Percentiles rank a stretch among this genome's conserved stretches.
These are phyloP conservation scores for Yarrowia alimentaria DNA, from an alignment of 805 yeast genomes.

Conservation along the genomic window DNA sequence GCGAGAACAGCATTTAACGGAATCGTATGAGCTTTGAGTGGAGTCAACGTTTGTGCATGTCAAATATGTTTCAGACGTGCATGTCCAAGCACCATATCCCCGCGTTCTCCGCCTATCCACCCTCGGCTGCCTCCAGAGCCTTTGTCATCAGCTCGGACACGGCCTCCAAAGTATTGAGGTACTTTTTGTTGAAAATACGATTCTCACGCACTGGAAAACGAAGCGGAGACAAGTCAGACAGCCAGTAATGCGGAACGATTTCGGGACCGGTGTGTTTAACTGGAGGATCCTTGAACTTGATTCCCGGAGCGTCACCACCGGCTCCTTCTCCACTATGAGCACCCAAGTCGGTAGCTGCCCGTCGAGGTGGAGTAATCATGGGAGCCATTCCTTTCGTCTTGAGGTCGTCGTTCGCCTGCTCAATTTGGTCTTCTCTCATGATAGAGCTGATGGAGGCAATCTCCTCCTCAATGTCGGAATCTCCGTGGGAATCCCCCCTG, in stretches of 20 bases:
- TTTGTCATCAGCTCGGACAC: slow-evolving; percentile 4
- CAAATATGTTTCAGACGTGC: no score
- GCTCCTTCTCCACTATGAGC: neutral
- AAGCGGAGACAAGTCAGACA: slow-evolving; percentile 64
- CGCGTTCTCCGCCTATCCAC: neutral
- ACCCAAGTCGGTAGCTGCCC: neutral
- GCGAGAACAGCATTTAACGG: no score
- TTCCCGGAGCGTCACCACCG: slow-evolving; percentile 37
- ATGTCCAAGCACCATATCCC: no score
- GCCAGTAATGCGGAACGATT: slow-evolving; percentile 47
- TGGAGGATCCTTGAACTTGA: slow-evolving; percentile 55
- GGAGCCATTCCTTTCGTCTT: neutral
- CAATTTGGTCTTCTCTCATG: neutral
- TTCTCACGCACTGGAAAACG: slow-evolving; percentile 69
- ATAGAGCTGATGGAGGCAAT: slow-evolving; percentile 1
- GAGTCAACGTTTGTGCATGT: no score
- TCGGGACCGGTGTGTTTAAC: slow-evolving; percentile 33
- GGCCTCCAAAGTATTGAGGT: slow-evolving; percentile 32
- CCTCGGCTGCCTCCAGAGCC: neutral
- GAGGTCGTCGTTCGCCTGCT: neutral
- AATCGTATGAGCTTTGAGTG: no score
- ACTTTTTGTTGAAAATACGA: slow-evolving; percentile 47
- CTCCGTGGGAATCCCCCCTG: neutral
- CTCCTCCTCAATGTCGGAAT: slow-evolving; percentile 6
- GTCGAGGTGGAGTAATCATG: neutral